Percentiles rank a stretch among this genome's conserved stretches.
Evolutionary conservation across 441 rosid species (phyloP).

Genomic region (Mallotus repandus): DNA sequence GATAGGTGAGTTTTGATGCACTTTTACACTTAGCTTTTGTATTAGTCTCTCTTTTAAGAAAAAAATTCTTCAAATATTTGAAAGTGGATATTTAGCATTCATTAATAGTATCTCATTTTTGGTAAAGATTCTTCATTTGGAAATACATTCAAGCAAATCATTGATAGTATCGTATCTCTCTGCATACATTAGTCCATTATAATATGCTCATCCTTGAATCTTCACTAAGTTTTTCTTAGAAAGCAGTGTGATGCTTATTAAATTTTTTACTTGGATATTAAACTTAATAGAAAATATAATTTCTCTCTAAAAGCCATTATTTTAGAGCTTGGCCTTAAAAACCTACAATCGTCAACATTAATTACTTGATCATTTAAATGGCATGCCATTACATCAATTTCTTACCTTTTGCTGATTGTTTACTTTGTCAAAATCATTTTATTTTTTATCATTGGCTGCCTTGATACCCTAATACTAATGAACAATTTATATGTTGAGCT

Average conservation of each 20-base stretch:
- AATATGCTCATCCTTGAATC: constrained; percentile 3
- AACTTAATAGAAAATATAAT: neutral
- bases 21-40: too few species aligned
- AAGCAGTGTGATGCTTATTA: neutral
- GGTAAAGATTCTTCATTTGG: neutral
- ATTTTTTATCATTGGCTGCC: constrained; percentile 19
- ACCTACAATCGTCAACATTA: neutral
- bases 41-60: too few species aligned
- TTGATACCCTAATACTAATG: constrained; percentile 56
- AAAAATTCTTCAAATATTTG: too few species aligned
- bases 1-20: too few species aligned
- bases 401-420: constrained; percentile 11
- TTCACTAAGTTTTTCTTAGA: neutral
- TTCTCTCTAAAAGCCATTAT: neutral
- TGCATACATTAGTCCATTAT: neutral
- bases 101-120: neutral
- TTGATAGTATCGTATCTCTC: neutral
- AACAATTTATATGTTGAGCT: constrained; percentile 71
- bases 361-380: constrained; percentile 10
- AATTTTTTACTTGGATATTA: neutral
- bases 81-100: too few species aligned
- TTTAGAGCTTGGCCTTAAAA: constrained; percentile 5
- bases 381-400: constrained; percentile 3
- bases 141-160: neutral
- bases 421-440: constrained; percentile 1